Evolutionary conservation across 495 filamentous ascomycete genomes (phyloP), one percentile per base, ranked within the genome.

Genomic region (Tuber magnatum): DNA sequence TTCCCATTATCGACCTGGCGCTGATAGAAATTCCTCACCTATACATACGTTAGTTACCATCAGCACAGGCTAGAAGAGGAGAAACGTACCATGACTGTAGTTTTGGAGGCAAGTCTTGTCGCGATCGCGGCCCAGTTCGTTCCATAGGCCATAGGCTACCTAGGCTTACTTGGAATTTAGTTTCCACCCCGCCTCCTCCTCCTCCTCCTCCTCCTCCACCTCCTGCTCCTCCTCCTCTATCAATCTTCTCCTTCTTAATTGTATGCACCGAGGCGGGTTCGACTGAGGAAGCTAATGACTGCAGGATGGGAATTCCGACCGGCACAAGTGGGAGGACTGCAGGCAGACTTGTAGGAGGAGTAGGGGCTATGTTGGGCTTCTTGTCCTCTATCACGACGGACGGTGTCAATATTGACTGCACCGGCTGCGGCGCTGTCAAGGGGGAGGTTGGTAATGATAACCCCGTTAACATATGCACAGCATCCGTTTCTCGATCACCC

Each of bases 1-100:
- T 89, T 89, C 5, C 89, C 89, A 42, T 85, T 86, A n/a, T 96
- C 92, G 42, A 93, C 87, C 77, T 92, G 89, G 4, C 94, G 89
- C 68, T 91, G 88, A 76, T 91, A 97, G 83, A 94, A 94, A 81
- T 98, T 98, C 83, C 95, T 96, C 65, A 98, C 92, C 93, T 97
- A 79, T 69, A 75, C 14, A 72, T 35, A 41, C 14, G 74, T 87
- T 85, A 86, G 79, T 76, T 68, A 56, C 81, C 74, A 73, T 75
- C 83, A 74, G 83, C 76, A 80, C 75, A 75, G 82, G 78, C 75
- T 71, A 74, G 41, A 42, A 74, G 6, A 28, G 22, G n/a, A 14
- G 22, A 38, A 42, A 80, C 87, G 81, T 88, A 96, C 96, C 95
- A 98, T 99, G 22, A 93, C 92, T 16, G 91, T 89, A 9, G 95